Base-by-base conservation (phyloP, 305 asterid species). In the Rubia peregrina region DNA sequence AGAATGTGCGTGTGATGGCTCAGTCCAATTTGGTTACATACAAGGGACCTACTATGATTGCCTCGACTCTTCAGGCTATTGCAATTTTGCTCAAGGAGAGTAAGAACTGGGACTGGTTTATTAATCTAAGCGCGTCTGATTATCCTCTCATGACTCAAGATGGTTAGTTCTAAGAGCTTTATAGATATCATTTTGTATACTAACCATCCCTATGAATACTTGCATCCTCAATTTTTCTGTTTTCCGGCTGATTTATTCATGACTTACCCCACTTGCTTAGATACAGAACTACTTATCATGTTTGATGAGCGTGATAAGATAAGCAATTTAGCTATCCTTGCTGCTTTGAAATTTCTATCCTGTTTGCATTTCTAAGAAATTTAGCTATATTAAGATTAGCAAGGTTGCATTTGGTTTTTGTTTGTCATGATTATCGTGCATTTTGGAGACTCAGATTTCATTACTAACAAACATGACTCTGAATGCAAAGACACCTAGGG, bases 61-160 rank as follows among this genome's bases (percentile, higher is more conserved):
- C 99, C 73, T 84, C 90, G 71, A 94, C 98, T 71, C 95, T 94
- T 55, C 96, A 94, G 80, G 99, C 96, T 13, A 83, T 91, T 46
- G 88, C 99, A 3, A 88, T 91, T 76, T 76, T 94, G 83, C 78
- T 91, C 86, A 94, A 83, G 80, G 96, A 94, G 81, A 86, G 93
- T 75, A 74, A 79, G 72, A 80, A 77, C 51, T 94, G 97, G 98
- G 98, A 91, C 77, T 93, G 98, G 98, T 93, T 93, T 89, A 93
- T 93, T 41, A 93, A 93, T 83, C 92, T 93, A 13, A 94, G 99
- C 73, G 99, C 99, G 79, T 94, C 99, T 2, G 99, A 94, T 85
- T 94, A 94, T 83, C 99, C 99, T 71, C 93, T 94, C 2, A 57
- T 94, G 86, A 89, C 96, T 79, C 99, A 89, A 82, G 99, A 94